phyloP scores from a whole-genome alignment of 495 filamentous ascomycete genomes.

The Cetradonia linearis region DNA sequence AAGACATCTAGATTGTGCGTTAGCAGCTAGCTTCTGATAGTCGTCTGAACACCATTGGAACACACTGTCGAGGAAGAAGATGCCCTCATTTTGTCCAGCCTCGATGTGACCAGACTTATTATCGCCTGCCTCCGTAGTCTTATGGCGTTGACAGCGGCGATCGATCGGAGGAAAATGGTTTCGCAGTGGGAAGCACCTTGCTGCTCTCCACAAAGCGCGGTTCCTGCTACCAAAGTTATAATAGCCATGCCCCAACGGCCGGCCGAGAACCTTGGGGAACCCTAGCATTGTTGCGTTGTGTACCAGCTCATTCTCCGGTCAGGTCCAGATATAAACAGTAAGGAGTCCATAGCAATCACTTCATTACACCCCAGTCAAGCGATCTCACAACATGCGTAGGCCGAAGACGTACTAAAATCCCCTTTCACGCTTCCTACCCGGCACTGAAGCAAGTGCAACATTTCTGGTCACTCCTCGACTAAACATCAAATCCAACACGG shows the following conservation, averaged over 20 bases:
- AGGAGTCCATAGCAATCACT: neutral
- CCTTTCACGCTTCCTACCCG: neutral
- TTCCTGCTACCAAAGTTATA: neutral
- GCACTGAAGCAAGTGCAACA: neutral
- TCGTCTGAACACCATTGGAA: neutral
- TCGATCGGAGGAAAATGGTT: neutral
- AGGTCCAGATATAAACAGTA: neutral
- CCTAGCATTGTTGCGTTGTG: constrained; percentile 7
- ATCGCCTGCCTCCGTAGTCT: constrained; percentile 41
- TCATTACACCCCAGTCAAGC: neutral
- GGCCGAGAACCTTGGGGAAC: neutral
- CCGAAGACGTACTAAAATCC: neutral
- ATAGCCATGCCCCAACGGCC: neutral
- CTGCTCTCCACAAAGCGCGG: neutral
- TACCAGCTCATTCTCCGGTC: neutral
- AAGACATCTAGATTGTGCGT: constrained; percentile 56
- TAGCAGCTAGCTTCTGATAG: neutral
- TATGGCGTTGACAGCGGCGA: neutral
- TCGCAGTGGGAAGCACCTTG: neutral
- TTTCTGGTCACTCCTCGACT: neutral
- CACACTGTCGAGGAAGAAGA: constrained; percentile 86
- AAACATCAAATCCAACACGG: neutral
- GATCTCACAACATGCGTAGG: neutral
- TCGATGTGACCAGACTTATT: constrained; percentile 67
- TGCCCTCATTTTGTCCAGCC: constrained; percentile 57